Evolutionary conservation across 2,329 filamentous ascomycete genomes (phyloP).

Genomic region (Elsinoe necatrix): DNA sequence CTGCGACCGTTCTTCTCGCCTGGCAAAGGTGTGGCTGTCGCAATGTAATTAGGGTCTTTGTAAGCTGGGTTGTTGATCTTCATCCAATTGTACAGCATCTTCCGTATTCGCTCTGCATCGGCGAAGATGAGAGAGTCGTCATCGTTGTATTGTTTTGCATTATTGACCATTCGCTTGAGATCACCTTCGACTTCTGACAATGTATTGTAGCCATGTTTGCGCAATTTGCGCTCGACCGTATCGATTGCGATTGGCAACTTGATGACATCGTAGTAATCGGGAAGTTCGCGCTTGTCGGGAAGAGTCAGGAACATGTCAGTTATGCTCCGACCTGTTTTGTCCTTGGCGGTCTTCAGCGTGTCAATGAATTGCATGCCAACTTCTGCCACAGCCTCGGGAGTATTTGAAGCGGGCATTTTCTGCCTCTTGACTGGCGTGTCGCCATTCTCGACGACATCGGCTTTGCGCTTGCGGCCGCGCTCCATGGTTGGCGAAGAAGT

Average conservation of each 20-base stretch:
- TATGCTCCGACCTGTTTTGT: slow-evolving; percentile 51
- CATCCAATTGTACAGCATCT: slow-evolving; percentile 82
- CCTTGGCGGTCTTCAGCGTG: slow-evolving; percentile 64
- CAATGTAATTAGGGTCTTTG: slow-evolving; percentile 57
- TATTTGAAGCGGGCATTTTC: slow-evolving; percentile 16
- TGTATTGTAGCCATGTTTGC: slow-evolving; percentile 57
- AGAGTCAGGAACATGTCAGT: slow-evolving; percentile 17
- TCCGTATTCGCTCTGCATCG: slow-evolving; percentile 78
- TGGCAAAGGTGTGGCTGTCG: slow-evolving; percentile 65
- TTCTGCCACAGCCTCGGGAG: slow-evolving; percentile 25
- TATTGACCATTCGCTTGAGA: slow-evolving; percentile 78
- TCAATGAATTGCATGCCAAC: slow-evolving; percentile 66
- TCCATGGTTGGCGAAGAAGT: slow-evolving; percentile 17
- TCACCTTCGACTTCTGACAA: slow-evolving; percentile 73
- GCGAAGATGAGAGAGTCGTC: slow-evolving; percentile 65
- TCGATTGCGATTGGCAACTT: slow-evolving; percentile 71
- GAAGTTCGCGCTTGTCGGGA: slow-evolving; percentile 36
- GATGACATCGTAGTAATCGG: slow-evolving; percentile 70
- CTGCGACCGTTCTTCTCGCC: slow-evolving; percentile 31
- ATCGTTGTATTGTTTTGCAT: slow-evolving; percentile 76
- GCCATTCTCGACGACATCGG: slow-evolving; percentile 14
- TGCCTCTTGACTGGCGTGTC: slow-evolving; percentile 17
- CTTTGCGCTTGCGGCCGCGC: slow-evolving; percentile 19
- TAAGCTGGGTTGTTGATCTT: slow-evolving; percentile 79
- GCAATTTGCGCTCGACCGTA: slow-evolving; percentile 66